A percentile compares a stretch with the other conserved stretches of the same genome.
Evolutionary conservation across 441 rosid genomes (phyloP).

Genomic region (Erodium texanum): DNA sequence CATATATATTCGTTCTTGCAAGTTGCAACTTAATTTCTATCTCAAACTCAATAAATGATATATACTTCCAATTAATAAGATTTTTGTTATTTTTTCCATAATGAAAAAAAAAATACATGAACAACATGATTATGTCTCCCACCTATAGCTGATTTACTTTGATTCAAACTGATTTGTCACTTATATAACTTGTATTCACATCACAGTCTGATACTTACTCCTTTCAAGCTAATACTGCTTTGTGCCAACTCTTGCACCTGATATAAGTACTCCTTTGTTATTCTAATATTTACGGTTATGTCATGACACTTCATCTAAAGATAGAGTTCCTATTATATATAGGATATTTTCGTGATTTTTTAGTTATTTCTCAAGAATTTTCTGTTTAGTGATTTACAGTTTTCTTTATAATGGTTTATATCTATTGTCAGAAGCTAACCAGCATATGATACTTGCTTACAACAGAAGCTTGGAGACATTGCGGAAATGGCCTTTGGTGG

Average conservation of each 20-base stretch:
- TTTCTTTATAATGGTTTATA: not conserved
- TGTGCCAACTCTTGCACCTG: too few relatives aligned
- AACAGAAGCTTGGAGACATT: constrained; percentile 66
- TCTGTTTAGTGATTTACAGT: not conserved
- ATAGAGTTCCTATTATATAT: not conserved
- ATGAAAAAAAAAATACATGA: not conserved
- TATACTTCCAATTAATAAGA: not conserved
- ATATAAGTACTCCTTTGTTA: not conserved
- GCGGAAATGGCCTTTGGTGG: constrained; percentile 95
- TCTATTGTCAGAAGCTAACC: not conserved
- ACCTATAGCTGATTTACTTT: constrained; percentile 1
- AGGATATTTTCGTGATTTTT: not conserved
- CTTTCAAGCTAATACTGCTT: too few relatives aligned
- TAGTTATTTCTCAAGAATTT: not conserved
- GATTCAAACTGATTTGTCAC: not conserved
- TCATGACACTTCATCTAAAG: not conserved
- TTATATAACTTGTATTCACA: too few relatives aligned
- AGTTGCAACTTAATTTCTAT: not conserved
- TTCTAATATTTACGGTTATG: not conserved
- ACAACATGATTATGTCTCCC: not conserved
- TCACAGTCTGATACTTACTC: too few relatives aligned
- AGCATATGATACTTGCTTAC: not conserved
- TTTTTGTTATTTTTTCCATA: not conserved
- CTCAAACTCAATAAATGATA: not conserved
- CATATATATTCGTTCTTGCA: not conserved